A percentile compares a stretch with the other conserved stretches of the same genome.
Conservation (phyloP, 2,329 filamentous ascomycete species). For the Scolecobasidium constrictum region DNA sequence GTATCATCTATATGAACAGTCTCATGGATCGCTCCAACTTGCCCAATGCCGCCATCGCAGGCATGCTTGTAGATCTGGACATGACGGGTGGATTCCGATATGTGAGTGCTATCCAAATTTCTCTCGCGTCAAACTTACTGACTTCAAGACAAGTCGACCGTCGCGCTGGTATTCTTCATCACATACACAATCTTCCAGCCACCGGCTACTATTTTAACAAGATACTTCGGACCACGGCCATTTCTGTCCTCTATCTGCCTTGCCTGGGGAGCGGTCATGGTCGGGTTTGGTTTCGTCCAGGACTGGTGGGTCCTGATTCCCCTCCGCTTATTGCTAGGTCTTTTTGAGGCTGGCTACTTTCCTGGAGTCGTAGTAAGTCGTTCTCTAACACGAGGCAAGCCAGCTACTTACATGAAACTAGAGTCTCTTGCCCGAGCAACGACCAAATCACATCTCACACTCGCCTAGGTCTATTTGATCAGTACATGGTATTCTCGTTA, state of each 20-base stretch:
- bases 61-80: conserved; percentile 5
- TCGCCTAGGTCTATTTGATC: conserved; percentile 12
- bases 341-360: conserved; percentile 27
- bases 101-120: too few relatives aligned
- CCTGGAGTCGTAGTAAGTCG: conserved; percentile 34
- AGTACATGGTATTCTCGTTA: conserved; percentile 39
- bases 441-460: background rate
- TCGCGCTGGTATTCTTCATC: conserved; percentile 42
- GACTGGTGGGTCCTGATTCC: conserved; percentile 24
- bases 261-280: conserved; percentile 39
- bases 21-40: conserved; percentile 5
- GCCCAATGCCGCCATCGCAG: conserved; percentile 4
- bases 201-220: conserved; percentile 27
- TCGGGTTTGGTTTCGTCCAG: conserved; percentile 30
- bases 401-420: conserved; percentile 21
- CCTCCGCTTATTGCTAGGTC: conserved; percentile 27
- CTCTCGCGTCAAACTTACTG: too few relatives aligned
- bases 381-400: conserved; percentile 13
- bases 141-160: too few relatives aligned
- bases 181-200: conserved; percentile 32
- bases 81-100: conserved; percentile 2
- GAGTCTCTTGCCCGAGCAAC: background rate
- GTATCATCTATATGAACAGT: background rate
- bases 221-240: conserved; percentile 28
- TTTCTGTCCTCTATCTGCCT: conserved; percentile 24